Base-by-base conservation (phyloP, 805 yeast species). In the Pichia deserticola region DNA sequence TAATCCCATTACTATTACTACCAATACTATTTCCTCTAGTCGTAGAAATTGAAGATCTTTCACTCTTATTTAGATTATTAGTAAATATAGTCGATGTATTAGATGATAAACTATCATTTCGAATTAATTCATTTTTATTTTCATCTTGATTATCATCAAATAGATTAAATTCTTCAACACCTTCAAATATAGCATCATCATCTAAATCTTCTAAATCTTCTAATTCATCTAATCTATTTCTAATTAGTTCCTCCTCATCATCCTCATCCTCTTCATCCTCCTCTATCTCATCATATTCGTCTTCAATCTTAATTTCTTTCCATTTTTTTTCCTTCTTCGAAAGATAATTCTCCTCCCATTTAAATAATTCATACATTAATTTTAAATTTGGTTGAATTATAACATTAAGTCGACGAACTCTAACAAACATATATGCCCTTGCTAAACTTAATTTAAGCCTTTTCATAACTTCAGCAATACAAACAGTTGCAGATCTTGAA, bases 401-500 rank as follows among this genome's bases (percentile, higher is more conserved):
- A 51, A 92, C 90, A 64, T 92, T 92, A 60, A 92, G 74, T 47
- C 98, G 72, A 46, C 97, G 73, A 4, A 89, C 96, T 40, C 97
- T 74, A n/a, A 89, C 97, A 67, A 74, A 89, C 40, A 90, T 67
- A 60, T 90, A 92, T 0, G 98, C 96, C 34, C 82, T 72, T 2
- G 93, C 82, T 32, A 92, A 68, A 40, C 80, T 78, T 48, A 88
- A 69, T 13, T 77, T 68, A 47, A 86, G 67, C 39, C 96, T 68
- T 56, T 79, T 78, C 96, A 92, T 90, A 37, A 88, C 92, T 62
- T 89, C 97, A 1, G 97, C 97, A 56, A 92, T 92, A 57, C 95
- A 92, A 10, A 92, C 95, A 0, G 97, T 88, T 0, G 97, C 98
- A 3, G 96, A 87, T 49, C 98, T 72, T 0, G 96, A 87, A 4